Percentiles rank a stretch among this genome's conserved stretches.
phyloP scores from a whole-genome alignment of 805 yeast genomes.

The Myxozyma lipomycoides region DNA sequence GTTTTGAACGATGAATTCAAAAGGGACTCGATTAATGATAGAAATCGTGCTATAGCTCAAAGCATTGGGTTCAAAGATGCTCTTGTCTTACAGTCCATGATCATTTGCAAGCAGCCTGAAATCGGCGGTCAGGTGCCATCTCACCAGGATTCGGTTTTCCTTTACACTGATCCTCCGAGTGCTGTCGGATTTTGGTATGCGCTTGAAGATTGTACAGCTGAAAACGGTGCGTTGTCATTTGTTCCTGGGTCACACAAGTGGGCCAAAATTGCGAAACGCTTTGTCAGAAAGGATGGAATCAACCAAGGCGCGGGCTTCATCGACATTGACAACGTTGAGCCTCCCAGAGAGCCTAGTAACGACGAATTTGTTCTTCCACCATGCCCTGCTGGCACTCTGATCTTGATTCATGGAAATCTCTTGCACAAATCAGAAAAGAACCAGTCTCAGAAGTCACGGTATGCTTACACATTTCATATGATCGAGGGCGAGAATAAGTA shows the following conservation, averaged over 20 bases:
- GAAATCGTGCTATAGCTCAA: slow-evolving; percentile 50
- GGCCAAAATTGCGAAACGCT: slow-evolving; percentile 55
- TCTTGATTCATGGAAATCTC: slow-evolving; percentile 66
- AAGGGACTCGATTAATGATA: slow-evolving; percentile 48
- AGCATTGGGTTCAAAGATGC: slow-evolving; percentile 59
- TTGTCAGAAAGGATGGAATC: slow-evolving; percentile 51
- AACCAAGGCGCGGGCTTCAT: slow-evolving; percentile 58
- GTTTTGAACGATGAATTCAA: slow-evolving; percentile 49
- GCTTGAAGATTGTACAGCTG: slow-evolving; percentile 61
- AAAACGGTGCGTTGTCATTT: slow-evolving; percentile 66
- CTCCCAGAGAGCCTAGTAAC: slow-evolving; percentile 31
- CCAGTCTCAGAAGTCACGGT: slow-evolving; percentile 52
- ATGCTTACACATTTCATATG: slow-evolving; percentile 75
- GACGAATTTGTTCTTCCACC: slow-evolving; percentile 50
- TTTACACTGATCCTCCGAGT: slow-evolving; percentile 65
- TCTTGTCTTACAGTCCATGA: slow-evolving; percentile 71
- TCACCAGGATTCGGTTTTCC: slow-evolving; percentile 71
- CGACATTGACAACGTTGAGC: slow-evolving; percentile 35
- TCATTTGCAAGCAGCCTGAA: slow-evolving; percentile 72
- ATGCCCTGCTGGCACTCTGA: slow-evolving; percentile 69
- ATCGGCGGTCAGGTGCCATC: slow-evolving; percentile 71
- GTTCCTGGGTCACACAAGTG: slow-evolving; percentile 67
- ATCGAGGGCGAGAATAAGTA: slow-evolving; percentile 64
- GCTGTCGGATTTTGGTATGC: slow-evolving; percentile 84
- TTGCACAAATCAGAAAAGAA: slow-evolving; percentile 69